A percentile compares a stretch with the other conserved stretches of the same genome.
Evolutionary conservation across 2,329 filamentous ascomycete genomes (phyloP).

Genomic region (Parastagonospora avenae): DNA sequence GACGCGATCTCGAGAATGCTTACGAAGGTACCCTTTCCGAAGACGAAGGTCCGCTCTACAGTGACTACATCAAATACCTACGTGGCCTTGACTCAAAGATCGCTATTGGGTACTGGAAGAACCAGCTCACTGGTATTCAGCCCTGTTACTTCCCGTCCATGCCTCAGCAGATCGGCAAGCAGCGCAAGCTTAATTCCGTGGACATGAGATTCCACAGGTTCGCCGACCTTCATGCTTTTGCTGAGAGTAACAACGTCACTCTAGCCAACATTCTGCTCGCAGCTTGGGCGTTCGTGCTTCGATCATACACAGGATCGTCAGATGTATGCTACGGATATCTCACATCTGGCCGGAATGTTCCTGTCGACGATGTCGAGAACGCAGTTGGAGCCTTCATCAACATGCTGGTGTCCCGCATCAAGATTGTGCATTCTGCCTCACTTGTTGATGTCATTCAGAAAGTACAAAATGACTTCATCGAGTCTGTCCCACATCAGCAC

Average conservation of each 20-base stretch:
- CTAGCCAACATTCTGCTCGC: conserved; percentile 42
- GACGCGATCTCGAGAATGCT: conserved; percentile 36
- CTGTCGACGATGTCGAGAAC: conserved; percentile 52
- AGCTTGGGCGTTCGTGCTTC: conserved; percentile 39
- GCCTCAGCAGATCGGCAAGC: conserved; percentile 26
- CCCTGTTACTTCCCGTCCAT: conserved; percentile 42
- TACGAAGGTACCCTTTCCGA: conserved; percentile 33
- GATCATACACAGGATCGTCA: conserved; percentile 33
- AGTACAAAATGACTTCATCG: conserved; percentile 39
- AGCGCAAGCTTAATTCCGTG: conserved; percentile 32
- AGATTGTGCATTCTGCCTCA: conserved; percentile 16
- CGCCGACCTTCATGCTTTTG: conserved; percentile 34
- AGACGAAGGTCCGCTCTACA: conserved; percentile 38
- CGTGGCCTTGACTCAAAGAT: conserved; percentile 21
- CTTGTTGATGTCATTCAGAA: conserved; percentile 30
- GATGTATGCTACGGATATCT: conserved; percentile 47
- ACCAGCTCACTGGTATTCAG: conserved; percentile 32
- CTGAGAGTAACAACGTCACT: conserved; percentile 32
- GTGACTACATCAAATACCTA: conserved; percentile 44
- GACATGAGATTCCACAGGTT: conserved; percentile 38
- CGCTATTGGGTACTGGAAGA: conserved; percentile 39
- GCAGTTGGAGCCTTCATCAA: conserved; percentile 55
- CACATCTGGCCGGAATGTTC: conserved; percentile 50
- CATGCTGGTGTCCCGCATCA: conserved; percentile 41
- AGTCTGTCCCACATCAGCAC: conserved; percentile 39